These are phyloP conservation scores for Knufia fluminis DNA, from an alignment of 2,329 filamentous ascomycete genomes.

Conservation along the genomic window DNA sequence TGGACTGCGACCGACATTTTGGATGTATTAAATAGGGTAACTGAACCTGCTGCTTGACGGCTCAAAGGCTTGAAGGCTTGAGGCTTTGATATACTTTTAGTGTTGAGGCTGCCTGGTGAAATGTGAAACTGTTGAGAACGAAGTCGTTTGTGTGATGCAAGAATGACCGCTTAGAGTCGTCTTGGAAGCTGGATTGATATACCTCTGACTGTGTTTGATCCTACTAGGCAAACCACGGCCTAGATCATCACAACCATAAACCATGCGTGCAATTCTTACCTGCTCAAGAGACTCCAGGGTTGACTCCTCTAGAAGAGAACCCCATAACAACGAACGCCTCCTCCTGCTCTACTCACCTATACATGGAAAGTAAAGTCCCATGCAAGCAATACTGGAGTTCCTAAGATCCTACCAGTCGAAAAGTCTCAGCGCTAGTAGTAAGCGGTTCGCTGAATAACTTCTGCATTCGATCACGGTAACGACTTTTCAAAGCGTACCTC, in stretches of 20 bases:
- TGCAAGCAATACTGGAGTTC: background rate
- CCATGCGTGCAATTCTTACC: background rate
- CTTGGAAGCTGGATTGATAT: background rate
- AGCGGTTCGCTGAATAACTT: slow-evolving; percentile 4
- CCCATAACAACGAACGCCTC: background rate
- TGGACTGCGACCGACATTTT: slow-evolving; percentile 6
- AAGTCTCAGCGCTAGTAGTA: background rate
- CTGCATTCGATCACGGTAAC: background rate
- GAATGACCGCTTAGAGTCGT: background rate
- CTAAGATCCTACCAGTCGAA: background rate
- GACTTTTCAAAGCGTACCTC: background rate
- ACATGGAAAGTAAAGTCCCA: slow-evolving; percentile 2
- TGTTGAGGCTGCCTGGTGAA: too few species aligned
- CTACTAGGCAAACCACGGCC: background rate
- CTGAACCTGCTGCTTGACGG: too few species aligned
- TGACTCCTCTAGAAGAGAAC: background rate
- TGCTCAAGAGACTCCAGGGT: background rate
- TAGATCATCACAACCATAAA: background rate
- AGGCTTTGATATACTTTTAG: too few species aligned
- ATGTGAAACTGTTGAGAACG: background rate
- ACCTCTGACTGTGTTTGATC: background rate
- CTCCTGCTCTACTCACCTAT: slow-evolving; percentile 5
- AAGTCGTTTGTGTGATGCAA: background rate
- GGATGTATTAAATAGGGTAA: background rate
- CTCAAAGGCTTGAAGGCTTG: too few species aligned